Conservation (phyloP, 2,329 filamentous ascomycete species). For the Stagonosporopsis cucurbitacearum region DNA sequence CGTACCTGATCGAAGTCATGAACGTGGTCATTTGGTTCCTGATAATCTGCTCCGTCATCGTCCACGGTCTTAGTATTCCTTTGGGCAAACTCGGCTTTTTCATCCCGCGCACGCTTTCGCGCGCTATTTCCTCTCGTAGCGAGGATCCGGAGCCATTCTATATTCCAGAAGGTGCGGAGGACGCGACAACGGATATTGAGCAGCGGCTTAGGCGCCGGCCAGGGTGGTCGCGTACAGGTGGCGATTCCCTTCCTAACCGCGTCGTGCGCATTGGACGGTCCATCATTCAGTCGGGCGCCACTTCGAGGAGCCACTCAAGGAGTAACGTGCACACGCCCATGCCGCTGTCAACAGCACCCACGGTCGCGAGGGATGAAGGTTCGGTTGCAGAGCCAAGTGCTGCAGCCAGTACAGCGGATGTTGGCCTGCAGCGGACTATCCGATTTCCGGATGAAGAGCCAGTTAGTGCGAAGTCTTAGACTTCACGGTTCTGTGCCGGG, state of each 20-base stretch:
- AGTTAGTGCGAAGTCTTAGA: neutral
- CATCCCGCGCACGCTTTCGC: conserved; percentile 68
- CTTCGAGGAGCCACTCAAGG: conserved; percentile 16
- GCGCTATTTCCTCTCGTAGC: conserved; percentile 43
- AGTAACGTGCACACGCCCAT: conserved; percentile 14
- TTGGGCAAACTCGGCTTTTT: conserved; percentile 70
- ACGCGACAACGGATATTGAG: conserved; percentile 31
- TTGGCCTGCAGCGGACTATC: conserved; percentile 32
- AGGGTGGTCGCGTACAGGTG: conserved; percentile 28
- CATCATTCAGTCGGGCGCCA: conserved; percentile 35
- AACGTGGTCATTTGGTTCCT: conserved; percentile 85
- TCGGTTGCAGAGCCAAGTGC: neutral
- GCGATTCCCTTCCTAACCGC: conserved; percentile 34
- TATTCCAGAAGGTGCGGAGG: conserved; percentile 24
- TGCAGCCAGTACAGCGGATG: neutral
- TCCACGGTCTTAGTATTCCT: conserved; percentile 84
- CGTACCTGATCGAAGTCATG: conserved; percentile 69
- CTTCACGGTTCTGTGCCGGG: neutral
- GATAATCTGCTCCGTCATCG: conserved; percentile 80
- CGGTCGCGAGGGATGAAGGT: conserved; percentile 13
- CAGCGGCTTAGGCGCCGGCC: conserved; percentile 32
- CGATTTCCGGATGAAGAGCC: conserved; percentile 38
- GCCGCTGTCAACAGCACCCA: conserved; percentile 13
- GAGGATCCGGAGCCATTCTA: conserved; percentile 40
- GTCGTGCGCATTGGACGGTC: conserved; percentile 46